Evolutionary conservation across 2,329 filamentous ascomycete genomes (phyloP), one percentile per base, ranked within the genome.

Genomic region (Pyrenochaeta sp.): DNA sequence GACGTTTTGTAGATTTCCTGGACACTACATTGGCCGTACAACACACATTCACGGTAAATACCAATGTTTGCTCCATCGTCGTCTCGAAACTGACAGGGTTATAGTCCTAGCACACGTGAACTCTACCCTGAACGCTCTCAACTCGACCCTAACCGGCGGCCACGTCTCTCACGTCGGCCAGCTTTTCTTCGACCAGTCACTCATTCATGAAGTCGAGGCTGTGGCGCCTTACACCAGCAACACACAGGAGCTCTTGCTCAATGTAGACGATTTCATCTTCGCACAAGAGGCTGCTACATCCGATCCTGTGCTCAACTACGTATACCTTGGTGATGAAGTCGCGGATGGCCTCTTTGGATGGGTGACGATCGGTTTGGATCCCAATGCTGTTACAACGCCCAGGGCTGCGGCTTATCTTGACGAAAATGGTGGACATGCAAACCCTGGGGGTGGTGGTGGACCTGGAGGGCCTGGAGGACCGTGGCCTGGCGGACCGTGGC

Each of bases 81-180:
- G 22, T 22, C 19, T 5, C n/a, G n/a, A 42, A 15, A 22, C 39
- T 42, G 8, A 42, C 39, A 22, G 22, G 8, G 3, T 12, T 19
- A 42, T 22, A 42, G 51, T 82, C 19, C 73, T 80, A 27, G 75
- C 74, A 13, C 77, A 78, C 52, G 70, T 72, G 30, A 75, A 77
- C 44, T 70, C 74, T 22, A 71, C 68, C 6, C 58, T 78, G 8
- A 70, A 76, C 27, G 61, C 67, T 2, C 78, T 80, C 62, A 68
- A 72, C n/a, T 80, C 77, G 5, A 80, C 77, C 59, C 36, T 54
- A 12, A 66, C 72, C 1, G 77, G 75, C 50, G 79, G 78, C 2
- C 67, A 65, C 6, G 73, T 79, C 5, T 73, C 75, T n/a, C 80
- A 82, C 59, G 73, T 82, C 30, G 75, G 73, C n/a, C 80, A 81